Percentiles rank a stretch among this genome's conserved stretches.
phyloP scores from a whole-genome alignment of 306 rosid species.

The Senna tora region DNA sequence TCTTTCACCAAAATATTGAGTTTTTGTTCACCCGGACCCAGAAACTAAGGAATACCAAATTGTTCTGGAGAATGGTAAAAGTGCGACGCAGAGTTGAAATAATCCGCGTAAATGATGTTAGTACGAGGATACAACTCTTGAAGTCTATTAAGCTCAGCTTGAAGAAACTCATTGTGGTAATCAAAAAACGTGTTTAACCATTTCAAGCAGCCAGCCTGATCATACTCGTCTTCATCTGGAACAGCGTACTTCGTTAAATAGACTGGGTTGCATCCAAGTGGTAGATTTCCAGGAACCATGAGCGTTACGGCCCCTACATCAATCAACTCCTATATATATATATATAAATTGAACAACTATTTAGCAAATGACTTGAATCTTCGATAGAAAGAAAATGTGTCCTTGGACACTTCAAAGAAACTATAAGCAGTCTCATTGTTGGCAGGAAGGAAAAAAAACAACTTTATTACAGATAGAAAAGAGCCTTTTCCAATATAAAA shows the following conservation, averaged over 20 bases:
- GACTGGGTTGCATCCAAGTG: constrained; percentile 57
- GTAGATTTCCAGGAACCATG: constrained; percentile 61
- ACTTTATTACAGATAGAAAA: neutral
- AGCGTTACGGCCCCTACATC: constrained; percentile 53
- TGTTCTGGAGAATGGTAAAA: constrained; percentile 44
- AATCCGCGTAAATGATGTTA: constrained; percentile 57
- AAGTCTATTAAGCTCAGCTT: constrained; percentile 41
- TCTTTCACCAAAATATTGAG: no score
- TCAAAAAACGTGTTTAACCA: constrained; percentile 47
- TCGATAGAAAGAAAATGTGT: constrained; percentile 3
- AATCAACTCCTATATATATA: constrained; percentile 58
- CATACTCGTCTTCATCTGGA: constrained; percentile 39
- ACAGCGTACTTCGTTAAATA: constrained; percentile 41
- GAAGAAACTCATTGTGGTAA: constrained; percentile 52
- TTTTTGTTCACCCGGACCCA: constrained; percentile 1
- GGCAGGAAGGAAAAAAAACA: constrained; percentile 1
- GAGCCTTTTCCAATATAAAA: neutral
- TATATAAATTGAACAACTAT: constrained; percentile 2
- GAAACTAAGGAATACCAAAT: constrained; percentile 42
- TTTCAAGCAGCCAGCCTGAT: constrained; percentile 52
- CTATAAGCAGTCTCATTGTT: neutral
- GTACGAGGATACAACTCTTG: constrained; percentile 45
- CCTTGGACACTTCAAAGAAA: constrained; percentile 14
- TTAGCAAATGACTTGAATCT: constrained; percentile 6
- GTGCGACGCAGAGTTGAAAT: constrained; percentile 46